phyloP scores from a whole-genome alignment of 1,284 basidiomycete genomes.

The Jaminaea rosea region DNA sequence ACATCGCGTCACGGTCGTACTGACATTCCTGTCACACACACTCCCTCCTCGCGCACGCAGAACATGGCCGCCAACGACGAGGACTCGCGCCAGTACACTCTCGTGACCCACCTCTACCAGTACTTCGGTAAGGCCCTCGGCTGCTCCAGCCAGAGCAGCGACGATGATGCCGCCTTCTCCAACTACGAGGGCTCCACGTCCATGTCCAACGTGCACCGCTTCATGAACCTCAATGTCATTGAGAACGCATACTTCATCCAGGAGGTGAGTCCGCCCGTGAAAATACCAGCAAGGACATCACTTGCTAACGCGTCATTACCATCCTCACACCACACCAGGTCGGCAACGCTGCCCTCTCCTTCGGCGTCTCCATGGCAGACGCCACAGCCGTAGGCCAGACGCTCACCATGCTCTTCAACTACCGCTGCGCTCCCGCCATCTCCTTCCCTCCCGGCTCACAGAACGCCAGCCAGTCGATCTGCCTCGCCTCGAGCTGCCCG shows the following conservation, averaged over 20 bases:
- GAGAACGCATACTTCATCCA: slow-evolving; percentile 11
- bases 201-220: slow-evolving; percentile 18
- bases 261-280: neutral
- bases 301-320: neutral
- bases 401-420: slow-evolving; percentile 12
- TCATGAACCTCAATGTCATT: slow-evolving; percentile 13
- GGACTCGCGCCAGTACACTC: slow-evolving; percentile 3
- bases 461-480: slow-evolving; percentile 8
- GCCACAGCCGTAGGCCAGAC: slow-evolving; percentile 9
- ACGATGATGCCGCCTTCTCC: neutral
- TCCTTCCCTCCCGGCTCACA: neutral
- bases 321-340: slow-evolving; percentile 11
- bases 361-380: slow-evolving; percentile 15
- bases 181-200: slow-evolving; percentile 11
- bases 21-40: too few relatives aligned
- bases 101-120: slow-evolving; percentile 19
- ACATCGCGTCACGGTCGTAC: too few relatives aligned
- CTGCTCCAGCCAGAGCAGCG: slow-evolving; percentile 6
- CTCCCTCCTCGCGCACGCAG: too few relatives aligned
- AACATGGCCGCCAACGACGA: slow-evolving; percentile 9
- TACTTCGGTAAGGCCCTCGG: slow-evolving; percentile 18
- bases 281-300: neutral
- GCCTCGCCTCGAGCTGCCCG: slow-evolving; percentile 8
- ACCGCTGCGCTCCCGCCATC: slow-evolving; percentile 1
- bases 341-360: slow-evolving; percentile 12